These are phyloP conservation scores for Botrytis hyacinthi DNA, from an alignment of 2,329 filamentous ascomycete species.

Conservation along the genomic window DNA sequence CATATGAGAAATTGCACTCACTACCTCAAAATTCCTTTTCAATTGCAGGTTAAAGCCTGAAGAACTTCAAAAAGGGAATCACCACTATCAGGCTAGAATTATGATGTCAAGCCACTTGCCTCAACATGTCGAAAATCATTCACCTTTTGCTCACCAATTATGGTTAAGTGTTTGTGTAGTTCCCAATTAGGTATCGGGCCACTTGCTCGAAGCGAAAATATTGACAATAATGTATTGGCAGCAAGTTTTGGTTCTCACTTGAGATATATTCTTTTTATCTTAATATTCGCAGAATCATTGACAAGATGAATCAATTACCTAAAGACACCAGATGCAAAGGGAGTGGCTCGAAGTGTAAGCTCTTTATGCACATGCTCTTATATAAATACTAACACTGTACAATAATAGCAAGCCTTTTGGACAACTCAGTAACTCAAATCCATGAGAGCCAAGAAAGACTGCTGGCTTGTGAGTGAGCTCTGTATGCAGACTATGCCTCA, in stretches of 20 bases:
- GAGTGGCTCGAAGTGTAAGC: neutral
- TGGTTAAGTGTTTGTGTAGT: neutral
- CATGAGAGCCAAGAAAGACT: neutral
- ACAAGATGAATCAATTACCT: constrained; percentile 4
- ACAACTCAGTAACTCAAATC: neutral
- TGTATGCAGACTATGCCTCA: neutral
- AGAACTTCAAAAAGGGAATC: neutral
- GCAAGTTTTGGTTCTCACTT: neutral
- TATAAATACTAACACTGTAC: neutral
- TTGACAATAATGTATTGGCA: neutral
- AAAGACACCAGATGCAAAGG: neutral
- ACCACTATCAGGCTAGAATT: neutral
- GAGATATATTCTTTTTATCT: neutral
- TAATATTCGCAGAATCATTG: neutral
- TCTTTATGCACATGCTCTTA: neutral
- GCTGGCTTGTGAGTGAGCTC: neutral
- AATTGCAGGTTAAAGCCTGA: neutral
- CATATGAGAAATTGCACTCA: neutral
- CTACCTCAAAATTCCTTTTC: no score
- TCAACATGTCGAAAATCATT: neutral
- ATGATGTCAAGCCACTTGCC: neutral
- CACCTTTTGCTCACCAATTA: neutral
- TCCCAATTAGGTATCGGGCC: neutral
- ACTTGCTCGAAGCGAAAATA: neutral
- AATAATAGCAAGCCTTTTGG: neutral